Percentiles rank a stretch among this genome's conserved stretches.
These are phyloP conservation scores for Macrocybe gigantea DNA, from an alignment of 768 basidiomycete species.

Conservation along the genomic window DNA sequence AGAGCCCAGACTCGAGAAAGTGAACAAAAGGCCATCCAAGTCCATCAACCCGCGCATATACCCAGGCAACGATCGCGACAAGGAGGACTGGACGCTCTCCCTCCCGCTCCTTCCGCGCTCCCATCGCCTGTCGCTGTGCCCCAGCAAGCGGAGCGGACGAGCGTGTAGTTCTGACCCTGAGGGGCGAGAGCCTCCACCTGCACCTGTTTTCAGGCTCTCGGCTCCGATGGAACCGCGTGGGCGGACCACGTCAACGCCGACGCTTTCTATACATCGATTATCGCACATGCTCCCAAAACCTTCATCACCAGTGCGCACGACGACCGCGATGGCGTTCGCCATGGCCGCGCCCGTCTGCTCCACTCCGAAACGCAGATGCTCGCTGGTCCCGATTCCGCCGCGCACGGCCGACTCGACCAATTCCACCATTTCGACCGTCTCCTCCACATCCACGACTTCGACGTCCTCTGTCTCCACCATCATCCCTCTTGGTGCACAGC, in stretches of 20 bases:
- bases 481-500: background rate
- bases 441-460: background rate
- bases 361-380: too few species aligned
- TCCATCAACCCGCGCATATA: background rate
- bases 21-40: background rate
- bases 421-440: constrained; percentile 1
- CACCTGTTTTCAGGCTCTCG: too few species aligned
- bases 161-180: too few species aligned
- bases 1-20: background rate
- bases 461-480: constrained; percentile 4
- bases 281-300: background rate
- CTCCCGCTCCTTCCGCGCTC: constrained; percentile 4
- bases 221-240: too few species aligned
- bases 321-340: background rate
- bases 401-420: constrained; percentile 6
- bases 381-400: constrained; percentile 1
- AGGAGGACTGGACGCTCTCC: background rate
- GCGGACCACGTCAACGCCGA: too few species aligned
- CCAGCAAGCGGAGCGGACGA: too few species aligned
- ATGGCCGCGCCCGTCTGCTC: too few species aligned
- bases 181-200: too few species aligned
- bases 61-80: background rate
- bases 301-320: background rate
- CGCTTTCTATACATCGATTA: too few species aligned
- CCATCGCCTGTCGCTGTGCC: too few species aligned